A percentile compares a stretch with the other conserved stretches of the same genome.
phyloP scores from a whole-genome alignment of 192 early-diverging fungal species.

The Gamsiella multidivaricata region DNA sequence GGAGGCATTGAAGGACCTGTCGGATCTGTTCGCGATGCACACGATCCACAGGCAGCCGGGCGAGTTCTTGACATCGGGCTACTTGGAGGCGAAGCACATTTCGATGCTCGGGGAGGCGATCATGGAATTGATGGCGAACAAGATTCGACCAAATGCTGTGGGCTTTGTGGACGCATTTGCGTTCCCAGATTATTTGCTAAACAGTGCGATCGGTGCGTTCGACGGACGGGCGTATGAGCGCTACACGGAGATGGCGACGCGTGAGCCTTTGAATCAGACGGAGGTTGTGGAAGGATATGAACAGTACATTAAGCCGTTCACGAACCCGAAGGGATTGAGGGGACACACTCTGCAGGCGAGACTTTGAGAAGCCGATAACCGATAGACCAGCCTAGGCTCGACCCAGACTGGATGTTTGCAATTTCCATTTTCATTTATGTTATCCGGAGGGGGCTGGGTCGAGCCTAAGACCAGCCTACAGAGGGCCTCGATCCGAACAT shows the following conservation, averaged over 20 bases:
- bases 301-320: constrained; percentile 32
- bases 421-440: too few species aligned
- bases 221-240: constrained; percentile 83
- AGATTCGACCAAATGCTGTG: constrained; percentile 79
- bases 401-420: too few species aligned
- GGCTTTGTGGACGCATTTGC: constrained; percentile 85
- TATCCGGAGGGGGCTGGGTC: too few species aligned
- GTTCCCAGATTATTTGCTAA: constrained; percentile 77
- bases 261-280: constrained; percentile 47
- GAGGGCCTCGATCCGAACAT: too few species aligned
- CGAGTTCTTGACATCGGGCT: constrained; percentile 66
- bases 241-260: constrained; percentile 51
- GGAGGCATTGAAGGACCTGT: constrained; percentile 56
- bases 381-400: too few species aligned
- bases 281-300: constrained; percentile 50
- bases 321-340: constrained; percentile 33
- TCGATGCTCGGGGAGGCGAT: constrained; percentile 59
- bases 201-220: constrained; percentile 79
- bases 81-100: constrained; percentile 61
- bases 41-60: constrained; percentile 76
- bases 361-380: too few species aligned
- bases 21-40: constrained; percentile 67
- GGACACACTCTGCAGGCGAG: constrained; percentile 26
- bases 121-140: constrained; percentile 61
- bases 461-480: too few species aligned